Conservation (phyloP, 176 grass and related monocot genomes). For the Luzula sylvatica region DNA sequence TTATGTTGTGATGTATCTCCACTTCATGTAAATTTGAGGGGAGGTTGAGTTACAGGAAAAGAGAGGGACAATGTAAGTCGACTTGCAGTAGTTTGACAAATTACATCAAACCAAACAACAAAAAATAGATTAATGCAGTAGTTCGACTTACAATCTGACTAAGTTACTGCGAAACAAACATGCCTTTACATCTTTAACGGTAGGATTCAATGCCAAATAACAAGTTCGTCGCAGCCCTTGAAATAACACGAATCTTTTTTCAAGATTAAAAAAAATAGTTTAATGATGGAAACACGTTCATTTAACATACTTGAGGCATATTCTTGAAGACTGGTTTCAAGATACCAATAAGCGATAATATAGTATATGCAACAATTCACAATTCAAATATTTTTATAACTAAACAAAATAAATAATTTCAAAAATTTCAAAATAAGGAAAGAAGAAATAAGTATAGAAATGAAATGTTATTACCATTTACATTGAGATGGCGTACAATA, state of each 20-base stretch:
- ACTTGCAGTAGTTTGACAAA: too few relatives aligned
- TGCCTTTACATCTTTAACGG: slow-evolving; percentile 47
- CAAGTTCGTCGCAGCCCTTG: slow-evolving; percentile 91
- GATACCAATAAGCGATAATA: slow-evolving; percentile 16
- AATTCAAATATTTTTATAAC: background rate
- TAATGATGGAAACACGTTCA: background rate
- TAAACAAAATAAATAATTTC: slow-evolving; percentile 6
- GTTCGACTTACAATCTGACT: too few relatives aligned
- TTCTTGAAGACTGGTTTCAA: slow-evolving; percentile 46
- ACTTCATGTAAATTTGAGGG: too few relatives aligned
- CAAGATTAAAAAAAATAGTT: background rate
- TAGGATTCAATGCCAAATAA: slow-evolving; percentile 68
- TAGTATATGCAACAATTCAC: slow-evolving; percentile 22
- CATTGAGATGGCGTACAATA: slow-evolving; percentile 34
- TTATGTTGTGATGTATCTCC: too few relatives aligned
- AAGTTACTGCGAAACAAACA: too few relatives aligned
- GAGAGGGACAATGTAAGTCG: too few relatives aligned
- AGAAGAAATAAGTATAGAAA: background rate
- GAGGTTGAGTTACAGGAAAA: too few relatives aligned
- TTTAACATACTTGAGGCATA: slow-evolving; percentile 37
- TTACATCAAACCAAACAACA: too few relatives aligned
- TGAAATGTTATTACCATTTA: slow-evolving; percentile 46
- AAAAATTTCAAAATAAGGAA: background rate
- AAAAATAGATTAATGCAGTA: too few relatives aligned
- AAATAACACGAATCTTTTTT: slow-evolving; percentile 13